Conservation (phyloP, 106 monocot genomes). For the Dioscorea dumetorum region DNA sequence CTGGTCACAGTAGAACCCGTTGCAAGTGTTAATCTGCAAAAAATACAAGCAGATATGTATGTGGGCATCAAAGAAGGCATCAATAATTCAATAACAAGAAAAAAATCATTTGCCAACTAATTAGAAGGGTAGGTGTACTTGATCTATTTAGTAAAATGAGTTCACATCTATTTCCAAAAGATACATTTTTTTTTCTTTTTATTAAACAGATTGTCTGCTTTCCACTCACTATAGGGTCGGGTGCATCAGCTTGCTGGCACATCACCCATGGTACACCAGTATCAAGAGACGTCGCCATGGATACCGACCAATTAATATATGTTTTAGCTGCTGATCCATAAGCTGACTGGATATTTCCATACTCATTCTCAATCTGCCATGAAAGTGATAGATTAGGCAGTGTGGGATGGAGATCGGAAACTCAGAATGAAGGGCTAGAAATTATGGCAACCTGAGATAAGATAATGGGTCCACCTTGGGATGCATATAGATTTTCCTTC, state of each 20-base stretch:
- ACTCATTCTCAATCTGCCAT: constrained; percentile 93
- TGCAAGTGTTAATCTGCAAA: constrained; percentile 93
- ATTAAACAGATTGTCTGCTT: neutral
- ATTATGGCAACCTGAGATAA: constrained; percentile 73
- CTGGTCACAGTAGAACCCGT: constrained; percentile 98
- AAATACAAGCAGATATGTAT: neutral
- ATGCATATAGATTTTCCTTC: constrained; percentile 80
- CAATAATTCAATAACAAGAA: no score
- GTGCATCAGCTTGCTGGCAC: constrained; percentile 95
- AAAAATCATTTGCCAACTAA: no score
- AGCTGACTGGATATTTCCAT: constrained; percentile 60
- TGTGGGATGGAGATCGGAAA: neutral
- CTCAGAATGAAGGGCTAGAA: neutral
- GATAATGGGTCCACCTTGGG: constrained; percentile 96
- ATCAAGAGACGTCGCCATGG: constrained; percentile 70
- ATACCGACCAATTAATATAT: constrained; percentile 74
- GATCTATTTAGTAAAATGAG: no score
- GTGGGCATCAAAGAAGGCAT: no score
- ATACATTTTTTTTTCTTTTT: no score
- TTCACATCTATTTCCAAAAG: no score
- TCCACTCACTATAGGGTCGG: constrained; percentile 64
- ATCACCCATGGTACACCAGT: constrained; percentile 98
- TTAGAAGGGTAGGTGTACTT: no score
- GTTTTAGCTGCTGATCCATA: constrained; percentile 67
- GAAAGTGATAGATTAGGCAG: neutral